Conservation (phyloP, 2,329 filamentous ascomycete species). For the Colletotrichum liriopes region DNA sequence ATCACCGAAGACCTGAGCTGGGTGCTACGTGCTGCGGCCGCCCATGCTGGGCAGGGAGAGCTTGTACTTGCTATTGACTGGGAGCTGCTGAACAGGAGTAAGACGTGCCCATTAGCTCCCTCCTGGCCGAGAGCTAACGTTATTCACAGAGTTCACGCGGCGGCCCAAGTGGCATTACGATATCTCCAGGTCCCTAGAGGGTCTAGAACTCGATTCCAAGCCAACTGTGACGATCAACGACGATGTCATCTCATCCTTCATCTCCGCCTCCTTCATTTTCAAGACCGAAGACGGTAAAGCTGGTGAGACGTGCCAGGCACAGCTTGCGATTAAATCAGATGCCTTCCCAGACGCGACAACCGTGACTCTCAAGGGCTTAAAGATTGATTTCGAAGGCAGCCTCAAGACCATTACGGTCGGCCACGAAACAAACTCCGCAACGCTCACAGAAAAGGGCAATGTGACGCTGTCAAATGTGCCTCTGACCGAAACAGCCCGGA, state of each 20-base stretch:
- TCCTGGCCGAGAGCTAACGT: conserved; percentile 43
- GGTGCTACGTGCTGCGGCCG: conserved; percentile 72
- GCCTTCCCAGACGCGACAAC: conserved; percentile 68
- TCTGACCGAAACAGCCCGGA: conserved; percentile 44
- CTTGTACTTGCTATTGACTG: conserved; percentile 75
- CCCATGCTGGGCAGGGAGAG: conserved; percentile 65
- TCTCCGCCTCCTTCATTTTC: conserved; percentile 72
- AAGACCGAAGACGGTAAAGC: conserved; percentile 72
- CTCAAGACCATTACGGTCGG: conserved; percentile 69
- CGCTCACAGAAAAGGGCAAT: conserved; percentile 44
- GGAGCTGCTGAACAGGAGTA: conserved; percentile 74
- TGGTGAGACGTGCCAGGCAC: conserved; percentile 71
- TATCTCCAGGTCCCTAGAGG: conserved; percentile 70
- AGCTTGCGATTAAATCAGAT: conserved; percentile 71
- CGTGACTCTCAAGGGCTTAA: conserved; percentile 66
- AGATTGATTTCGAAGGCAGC: conserved; percentile 70
- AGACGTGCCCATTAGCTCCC: conserved; percentile 46
- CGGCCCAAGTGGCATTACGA: conserved; percentile 75
- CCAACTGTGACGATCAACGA: conserved; percentile 68
- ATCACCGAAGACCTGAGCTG: conserved; percentile 74
- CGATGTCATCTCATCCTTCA: conserved; percentile 66
- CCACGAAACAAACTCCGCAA: conserved; percentile 53
- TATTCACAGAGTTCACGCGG: conserved; percentile 63
- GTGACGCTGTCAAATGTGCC: conserved; percentile 48
- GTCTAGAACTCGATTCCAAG: conserved; percentile 59